Evolutionary conservation across 1,284 basidiomycete species (phyloP), one percentile per base, ranked within the genome.

Genomic region (Puccinia novopanici): DNA sequence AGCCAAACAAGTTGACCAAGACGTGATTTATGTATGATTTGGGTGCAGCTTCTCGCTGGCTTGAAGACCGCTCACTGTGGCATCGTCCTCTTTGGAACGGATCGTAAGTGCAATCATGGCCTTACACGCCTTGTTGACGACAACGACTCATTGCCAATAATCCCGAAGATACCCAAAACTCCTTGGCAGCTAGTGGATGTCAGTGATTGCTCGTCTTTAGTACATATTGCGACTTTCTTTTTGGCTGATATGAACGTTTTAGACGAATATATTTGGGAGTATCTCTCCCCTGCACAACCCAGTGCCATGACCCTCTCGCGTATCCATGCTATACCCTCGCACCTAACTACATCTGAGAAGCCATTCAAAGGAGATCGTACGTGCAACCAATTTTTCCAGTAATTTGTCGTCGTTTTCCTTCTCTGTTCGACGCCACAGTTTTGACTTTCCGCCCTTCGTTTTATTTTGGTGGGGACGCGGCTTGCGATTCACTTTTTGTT

Each of bases 41-140:
- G 40, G 3, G 22, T 40, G 42, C 37, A 79, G 76, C 57, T 79
- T 22, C 65, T 79, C n/a, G 52, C 52, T 59, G 76, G 65, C n/a
- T 42, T 79, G 37, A 79, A 79, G 24, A 79, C 76, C 17, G 76
- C 68, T 30, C 76, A 79, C 55, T 79, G 76, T 71, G 76, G 76
- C 13, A 71, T 79, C 37, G 76, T 79, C n/a, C 67, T 79, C 22
- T 79, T 79, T 48, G 76, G 76, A 37, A 22, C 67, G 19, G 52
- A 68, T 59, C 63, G 76, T 79, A 40, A 70, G 76, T 71, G 50
- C 12, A 45, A 67, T 54, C 9, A 1, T 61, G 34, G n/a, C 10
- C 6, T 48, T 78, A 55, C 54, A n/a, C 22, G 27, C 13, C 30
- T 6, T 42, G 5, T 57, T 19, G 30, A 12, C n/a, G 12, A 42